Conservation (phyloP, 768 basidiomycete species). For the Lactifluus volemus region DNA sequence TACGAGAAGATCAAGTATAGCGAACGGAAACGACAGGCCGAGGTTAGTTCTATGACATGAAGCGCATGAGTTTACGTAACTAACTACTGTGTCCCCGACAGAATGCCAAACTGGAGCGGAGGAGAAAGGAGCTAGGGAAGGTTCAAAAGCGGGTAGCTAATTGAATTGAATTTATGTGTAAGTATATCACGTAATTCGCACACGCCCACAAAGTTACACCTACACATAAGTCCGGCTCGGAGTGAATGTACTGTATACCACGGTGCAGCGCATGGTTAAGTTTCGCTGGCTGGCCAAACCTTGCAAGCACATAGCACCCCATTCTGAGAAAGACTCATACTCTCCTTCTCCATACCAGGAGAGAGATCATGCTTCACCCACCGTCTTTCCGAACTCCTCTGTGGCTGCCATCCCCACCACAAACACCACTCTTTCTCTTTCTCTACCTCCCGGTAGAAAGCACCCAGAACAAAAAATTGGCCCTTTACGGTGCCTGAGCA, state of each 20-base stretch:
- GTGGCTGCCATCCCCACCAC: slow-evolving; percentile 22
- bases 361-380: slow-evolving; percentile 4
- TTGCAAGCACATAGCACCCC: neutral
- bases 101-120: slow-evolving; percentile 54
- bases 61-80: slow-evolving; percentile 11
- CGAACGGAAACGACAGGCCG: slow-evolving; percentile 62
- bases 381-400: slow-evolving; percentile 3
- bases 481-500: slow-evolving; percentile 25
- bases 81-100: slow-evolving; percentile 24
- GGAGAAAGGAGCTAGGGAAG: slow-evolving; percentile 46
- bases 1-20: slow-evolving; percentile 91
- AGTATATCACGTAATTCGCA: slow-evolving; percentile 2
- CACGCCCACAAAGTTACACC: neutral
- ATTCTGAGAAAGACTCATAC: slow-evolving; percentile 1
- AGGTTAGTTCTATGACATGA: slow-evolving; percentile 46
- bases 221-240: too few relatives aligned
- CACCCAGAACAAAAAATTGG: slow-evolving; percentile 31
- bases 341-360: neutral
- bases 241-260: neutral
- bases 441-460: slow-evolving; percentile 56
- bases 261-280: slow-evolving; percentile 11
- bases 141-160: slow-evolving; percentile 24
- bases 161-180: too few relatives aligned
- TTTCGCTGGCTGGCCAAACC: slow-evolving; percentile 14
- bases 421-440: slow-evolving; percentile 50